These are phyloP conservation scores for Rhododendron ovatum DNA, from an alignment of 148 eudicot species.

Conservation along the genomic window DNA sequence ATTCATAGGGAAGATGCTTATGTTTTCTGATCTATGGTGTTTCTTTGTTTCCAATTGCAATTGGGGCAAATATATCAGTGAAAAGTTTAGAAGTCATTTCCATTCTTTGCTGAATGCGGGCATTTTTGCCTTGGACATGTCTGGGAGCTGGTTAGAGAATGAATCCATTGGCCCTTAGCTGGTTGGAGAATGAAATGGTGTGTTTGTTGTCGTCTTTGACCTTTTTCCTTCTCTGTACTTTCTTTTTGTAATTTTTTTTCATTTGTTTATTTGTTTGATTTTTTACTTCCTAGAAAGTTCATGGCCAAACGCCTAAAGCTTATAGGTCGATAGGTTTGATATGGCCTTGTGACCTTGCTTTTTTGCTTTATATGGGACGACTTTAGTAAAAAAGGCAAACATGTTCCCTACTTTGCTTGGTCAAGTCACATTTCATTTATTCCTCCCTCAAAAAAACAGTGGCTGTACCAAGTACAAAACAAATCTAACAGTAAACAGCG, in stretches of 20 bases:
- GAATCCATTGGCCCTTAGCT: background rate
- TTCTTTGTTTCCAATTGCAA: background rate
- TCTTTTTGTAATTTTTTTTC: background rate
- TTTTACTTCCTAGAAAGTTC: slow-evolving; percentile 17
- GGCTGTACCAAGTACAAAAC: background rate
- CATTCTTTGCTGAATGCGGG: background rate
- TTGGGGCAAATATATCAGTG: background rate
- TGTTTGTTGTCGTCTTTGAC: background rate
- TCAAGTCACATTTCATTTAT: slow-evolving; percentile 3
- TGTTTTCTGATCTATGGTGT: background rate
- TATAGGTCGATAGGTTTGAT: background rate
- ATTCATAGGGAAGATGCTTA: background rate
- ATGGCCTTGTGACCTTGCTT: background rate
- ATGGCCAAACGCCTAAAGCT: slow-evolving; percentile 17
- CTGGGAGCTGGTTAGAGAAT: background rate
- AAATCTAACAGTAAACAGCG: background rate
- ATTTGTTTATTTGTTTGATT: background rate
- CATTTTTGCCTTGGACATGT: background rate
- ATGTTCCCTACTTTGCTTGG: background rate
- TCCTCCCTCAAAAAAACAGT: background rate
- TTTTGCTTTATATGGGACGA: background rate
- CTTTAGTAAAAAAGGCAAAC: background rate
- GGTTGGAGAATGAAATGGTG: background rate
- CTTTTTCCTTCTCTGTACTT: background rate
- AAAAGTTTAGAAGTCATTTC: background rate